Evolutionary conservation across 1,284 basidiomycete genomes (phyloP).

Genomic region (Trametes versicolor): DNA sequence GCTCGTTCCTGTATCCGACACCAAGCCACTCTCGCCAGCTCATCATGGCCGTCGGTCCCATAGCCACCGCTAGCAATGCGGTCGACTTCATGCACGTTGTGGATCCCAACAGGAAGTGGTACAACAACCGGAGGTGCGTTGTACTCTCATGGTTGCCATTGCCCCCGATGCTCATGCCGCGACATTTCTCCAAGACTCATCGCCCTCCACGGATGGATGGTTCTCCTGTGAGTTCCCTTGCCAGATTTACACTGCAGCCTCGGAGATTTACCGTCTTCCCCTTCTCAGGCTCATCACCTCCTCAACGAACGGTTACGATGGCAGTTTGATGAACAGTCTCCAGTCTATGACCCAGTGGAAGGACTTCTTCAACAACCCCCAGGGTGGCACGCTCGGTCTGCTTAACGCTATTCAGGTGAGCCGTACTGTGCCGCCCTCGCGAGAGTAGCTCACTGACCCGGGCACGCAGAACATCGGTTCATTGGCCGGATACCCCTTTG

Average conservation of each 20-base stretch:
- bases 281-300: conserved; percentile 71
- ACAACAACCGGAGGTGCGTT: conserved; percentile 72
- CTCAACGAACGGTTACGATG: conserved; percentile 81
- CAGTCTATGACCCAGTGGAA: conserved; percentile 73
- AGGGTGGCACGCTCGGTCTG: conserved; percentile 68
- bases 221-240: conserved; percentile 60
- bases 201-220: conserved; percentile 71
- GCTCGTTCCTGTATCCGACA: conserved; percentile 37
- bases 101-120: conserved; percentile 74
- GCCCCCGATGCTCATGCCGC: not conserved
- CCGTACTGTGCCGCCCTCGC: not conserved
- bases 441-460: conserved; percentile 5
- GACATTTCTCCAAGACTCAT: conserved; percentile 57
- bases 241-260: not conserved
- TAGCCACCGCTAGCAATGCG: conserved; percentile 37
- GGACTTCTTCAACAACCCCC: conserved; percentile 63
- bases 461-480: conserved; percentile 68
- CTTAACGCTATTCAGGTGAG: conserved; percentile 81
- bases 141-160: not conserved
- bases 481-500: conserved; percentile 72
- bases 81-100: conserved; percentile 63
- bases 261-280: conserved; percentile 12
- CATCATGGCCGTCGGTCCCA: conserved; percentile 62
- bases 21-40: conserved; percentile 41
- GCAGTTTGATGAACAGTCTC: conserved; percentile 81